Percentiles rank a stretch among this genome's conserved stretches.
Conservation (phyloP, 305 asterid species). For the Fraxinus baroniana region DNA sequence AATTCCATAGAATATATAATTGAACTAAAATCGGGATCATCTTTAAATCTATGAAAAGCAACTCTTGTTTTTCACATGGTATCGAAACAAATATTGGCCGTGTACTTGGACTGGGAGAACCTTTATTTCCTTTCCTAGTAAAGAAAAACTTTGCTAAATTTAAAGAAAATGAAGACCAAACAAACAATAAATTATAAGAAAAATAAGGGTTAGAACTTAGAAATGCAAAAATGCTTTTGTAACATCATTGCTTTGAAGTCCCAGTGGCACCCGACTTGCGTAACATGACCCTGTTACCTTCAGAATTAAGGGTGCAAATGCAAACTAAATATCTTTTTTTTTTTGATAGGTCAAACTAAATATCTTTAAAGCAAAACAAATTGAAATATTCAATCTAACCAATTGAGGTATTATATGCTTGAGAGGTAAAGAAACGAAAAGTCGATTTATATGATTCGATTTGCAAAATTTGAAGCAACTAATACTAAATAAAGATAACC, state of each 20-base stretch:
- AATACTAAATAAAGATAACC: not conserved
- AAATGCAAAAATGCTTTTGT: not conserved
- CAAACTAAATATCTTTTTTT: not conserved
- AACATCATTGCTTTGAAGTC: not conserved
- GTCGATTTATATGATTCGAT: not conserved
- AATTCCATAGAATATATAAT: too few relatives aligned
- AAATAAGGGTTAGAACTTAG: not conserved
- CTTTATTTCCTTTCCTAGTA: not conserved
- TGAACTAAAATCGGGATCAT: too few relatives aligned
- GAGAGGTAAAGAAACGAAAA: not conserved
- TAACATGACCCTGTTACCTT: not conserved
- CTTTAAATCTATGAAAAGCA: not conserved
- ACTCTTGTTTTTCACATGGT: not conserved
- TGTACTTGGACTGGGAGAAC: not conserved
- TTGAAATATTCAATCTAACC: not conserved
- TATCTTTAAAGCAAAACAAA: not conserved
- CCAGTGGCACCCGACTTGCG: not conserved
- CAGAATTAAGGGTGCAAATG: not conserved
- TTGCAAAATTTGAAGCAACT: not conserved
- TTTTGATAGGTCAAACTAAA: too few relatives aligned
- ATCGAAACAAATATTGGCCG: not conserved
- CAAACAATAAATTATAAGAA: not conserved
- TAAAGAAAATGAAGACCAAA: not conserved
- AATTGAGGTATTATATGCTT: not conserved
- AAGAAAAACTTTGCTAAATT: not conserved